Evolutionary conservation across 31 red algal species (phyloP).

Genomic region (Asparagopsis taxiformis): DNA sequence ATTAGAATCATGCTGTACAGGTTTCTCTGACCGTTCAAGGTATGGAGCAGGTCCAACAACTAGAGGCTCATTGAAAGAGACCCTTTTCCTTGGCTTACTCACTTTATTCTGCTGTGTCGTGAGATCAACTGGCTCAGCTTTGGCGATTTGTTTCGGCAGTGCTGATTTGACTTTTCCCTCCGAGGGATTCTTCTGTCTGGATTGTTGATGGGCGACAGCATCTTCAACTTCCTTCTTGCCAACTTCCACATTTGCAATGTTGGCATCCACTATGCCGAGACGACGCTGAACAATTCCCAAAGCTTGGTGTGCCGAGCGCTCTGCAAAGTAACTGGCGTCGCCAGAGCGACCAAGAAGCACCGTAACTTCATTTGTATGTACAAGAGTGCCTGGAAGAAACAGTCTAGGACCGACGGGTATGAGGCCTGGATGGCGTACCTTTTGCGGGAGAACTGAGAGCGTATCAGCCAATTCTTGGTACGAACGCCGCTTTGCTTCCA

Average conservation of each 20-base stretch:
- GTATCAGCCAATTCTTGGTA: slow-evolving; percentile 23
- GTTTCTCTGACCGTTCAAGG: too few relatives aligned
- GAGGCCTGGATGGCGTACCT: slow-evolving; percentile 19
- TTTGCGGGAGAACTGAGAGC: slow-evolving; percentile 23
- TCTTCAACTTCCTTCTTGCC: background rate
- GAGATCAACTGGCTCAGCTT: too few relatives aligned
- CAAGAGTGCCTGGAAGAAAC: slow-evolving; percentile 35
- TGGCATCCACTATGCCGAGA: slow-evolving; percentile 18
- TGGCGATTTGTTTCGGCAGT: too few relatives aligned
- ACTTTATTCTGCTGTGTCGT: too few relatives aligned
- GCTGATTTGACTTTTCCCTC: too few relatives aligned
- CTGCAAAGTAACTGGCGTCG: slow-evolving; percentile 41
- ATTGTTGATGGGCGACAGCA: background rate
- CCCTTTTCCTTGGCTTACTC: slow-evolving; percentile 1
- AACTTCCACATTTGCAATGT: slow-evolving; percentile 1
- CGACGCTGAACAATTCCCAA: slow-evolving; percentile 44
- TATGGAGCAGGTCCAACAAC: too few relatives aligned
- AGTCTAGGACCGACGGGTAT: slow-evolving; percentile 49
- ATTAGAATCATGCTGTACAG: too few relatives aligned
- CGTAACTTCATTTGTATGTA: slow-evolving; percentile 33
- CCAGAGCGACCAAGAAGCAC: slow-evolving; percentile 34
- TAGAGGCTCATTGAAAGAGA: background rate
- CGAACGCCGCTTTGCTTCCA: slow-evolving; percentile 16
- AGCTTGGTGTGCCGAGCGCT: slow-evolving; percentile 48
- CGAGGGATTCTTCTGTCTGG: too few relatives aligned